Evolutionary conservation across 306 rosid genomes (phyloP).

Genomic region (Corylus americana): DNA sequence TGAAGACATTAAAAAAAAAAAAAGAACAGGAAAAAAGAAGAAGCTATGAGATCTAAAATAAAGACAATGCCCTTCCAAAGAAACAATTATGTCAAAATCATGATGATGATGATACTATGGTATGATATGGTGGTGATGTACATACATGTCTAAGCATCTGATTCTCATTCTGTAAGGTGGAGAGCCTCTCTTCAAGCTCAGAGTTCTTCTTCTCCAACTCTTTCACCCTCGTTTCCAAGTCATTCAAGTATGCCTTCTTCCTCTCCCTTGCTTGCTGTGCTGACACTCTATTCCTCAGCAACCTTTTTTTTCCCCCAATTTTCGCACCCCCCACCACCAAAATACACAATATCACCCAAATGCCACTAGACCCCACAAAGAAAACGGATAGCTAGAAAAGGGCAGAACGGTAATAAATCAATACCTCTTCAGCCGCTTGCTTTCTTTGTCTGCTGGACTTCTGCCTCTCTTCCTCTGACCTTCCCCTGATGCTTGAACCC

Average conservation of each 20-base stretch:
- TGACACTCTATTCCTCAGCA: conserved; percentile 93
- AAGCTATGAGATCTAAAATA: no score
- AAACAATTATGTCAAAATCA: background rate
- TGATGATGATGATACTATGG: background rate
- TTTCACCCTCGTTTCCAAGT: conserved; percentile 72
- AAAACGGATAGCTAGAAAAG: background rate
- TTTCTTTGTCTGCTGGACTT: conserved; percentile 92
- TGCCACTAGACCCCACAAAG: conserved; percentile 14
- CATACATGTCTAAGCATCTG: conserved; percentile 98
- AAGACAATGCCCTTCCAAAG: background rate
- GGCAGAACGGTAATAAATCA: conserved; percentile 3
- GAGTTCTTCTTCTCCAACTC: conserved; percentile 83
- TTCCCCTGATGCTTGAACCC: conserved; percentile 64
- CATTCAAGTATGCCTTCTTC: conserved; percentile 84
- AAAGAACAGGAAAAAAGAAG: background rate
- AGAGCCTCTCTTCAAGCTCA: conserved; percentile 79
- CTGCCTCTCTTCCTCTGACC: conserved; percentile 86
- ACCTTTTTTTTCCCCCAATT: conserved; percentile 41
- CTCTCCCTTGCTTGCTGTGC: conserved; percentile 99
- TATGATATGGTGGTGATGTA: background rate
- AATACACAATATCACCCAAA: conserved; percentile 27
- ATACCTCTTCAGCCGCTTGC: conserved; percentile 89
- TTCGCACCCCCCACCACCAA: conserved; percentile 2
- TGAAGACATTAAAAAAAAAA: background rate
- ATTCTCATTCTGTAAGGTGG: conserved; percentile 93